phyloP scores from a whole-genome alignment of 371 early-diverging fungal genomes.

The Cokeromyces recurvatus region DNA sequence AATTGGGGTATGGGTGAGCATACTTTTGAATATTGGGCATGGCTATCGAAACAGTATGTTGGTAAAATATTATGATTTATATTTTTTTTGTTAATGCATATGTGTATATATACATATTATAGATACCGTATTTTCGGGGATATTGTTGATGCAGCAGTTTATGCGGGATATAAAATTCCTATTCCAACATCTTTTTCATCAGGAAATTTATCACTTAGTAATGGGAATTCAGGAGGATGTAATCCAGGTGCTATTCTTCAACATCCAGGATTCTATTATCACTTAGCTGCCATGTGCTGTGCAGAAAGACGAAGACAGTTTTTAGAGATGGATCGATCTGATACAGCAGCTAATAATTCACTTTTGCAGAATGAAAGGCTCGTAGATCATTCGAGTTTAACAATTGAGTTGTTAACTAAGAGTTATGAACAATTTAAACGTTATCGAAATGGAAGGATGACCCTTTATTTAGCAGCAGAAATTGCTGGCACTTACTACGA shows the following conservation, averaged over 20 bases:
- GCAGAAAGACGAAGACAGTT: constrained; percentile 67
- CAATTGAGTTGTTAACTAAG: constrained; percentile 80
- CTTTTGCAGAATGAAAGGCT: constrained; percentile 35
- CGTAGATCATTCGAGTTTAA: constrained; percentile 62
- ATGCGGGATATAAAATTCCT: constrained; percentile 65
- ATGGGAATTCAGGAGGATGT: constrained; percentile 20
- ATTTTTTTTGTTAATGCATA: not conserved
- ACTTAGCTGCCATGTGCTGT: constrained; percentile 72
- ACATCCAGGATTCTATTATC: constrained; percentile 84
- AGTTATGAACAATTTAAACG: constrained; percentile 86
- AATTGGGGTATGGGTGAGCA: constrained; percentile 56
- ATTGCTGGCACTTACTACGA: constrained; percentile 81
- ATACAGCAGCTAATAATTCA: not conserved
- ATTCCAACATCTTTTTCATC: constrained; percentile 30
- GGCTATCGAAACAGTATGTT: constrained; percentile 73
- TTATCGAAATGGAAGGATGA: constrained; percentile 72
- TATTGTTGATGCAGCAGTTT: constrained; percentile 64
- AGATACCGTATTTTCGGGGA: constrained; percentile 76
- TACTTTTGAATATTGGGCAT: constrained; percentile 82
- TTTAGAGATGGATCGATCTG: constrained; percentile 38
- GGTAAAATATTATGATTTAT: not conserved
- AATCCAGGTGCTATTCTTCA: constrained; percentile 70
- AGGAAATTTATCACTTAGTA: not conserved
- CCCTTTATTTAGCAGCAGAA: constrained; percentile 79
- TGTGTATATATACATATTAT: no score